Evolutionary conservation across 176 grass and related monocot species (phyloP).

Genomic region (Carex myosuroides): DNA sequence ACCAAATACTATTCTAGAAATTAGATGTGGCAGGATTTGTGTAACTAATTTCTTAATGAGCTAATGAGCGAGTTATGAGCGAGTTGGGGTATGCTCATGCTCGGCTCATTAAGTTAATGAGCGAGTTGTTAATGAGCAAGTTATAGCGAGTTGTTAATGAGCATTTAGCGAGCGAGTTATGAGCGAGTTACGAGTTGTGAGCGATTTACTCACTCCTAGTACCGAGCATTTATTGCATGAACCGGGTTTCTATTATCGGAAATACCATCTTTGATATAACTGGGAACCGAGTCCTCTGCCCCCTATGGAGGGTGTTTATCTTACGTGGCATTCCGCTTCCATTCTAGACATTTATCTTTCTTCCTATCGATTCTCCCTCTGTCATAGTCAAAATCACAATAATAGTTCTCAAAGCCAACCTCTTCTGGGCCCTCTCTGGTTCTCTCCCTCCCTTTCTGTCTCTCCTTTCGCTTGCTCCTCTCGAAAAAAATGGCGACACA

Average conservation of each 20-base stretch:
- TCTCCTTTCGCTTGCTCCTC: background rate
- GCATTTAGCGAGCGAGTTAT: no score
- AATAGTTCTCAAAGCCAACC: background rate
- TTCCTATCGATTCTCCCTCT: background rate
- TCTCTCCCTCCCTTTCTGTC: background rate
- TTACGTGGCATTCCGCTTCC: background rate
- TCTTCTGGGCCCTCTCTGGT: background rate
- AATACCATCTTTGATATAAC: background rate
- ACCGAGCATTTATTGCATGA: background rate
- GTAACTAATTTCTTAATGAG: no score
- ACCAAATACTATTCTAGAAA: no score
- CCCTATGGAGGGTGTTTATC: background rate
- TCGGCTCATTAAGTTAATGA: no score
- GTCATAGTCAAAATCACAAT: background rate
- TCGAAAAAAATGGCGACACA: constrained; percentile 19
- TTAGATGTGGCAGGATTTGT: no score
- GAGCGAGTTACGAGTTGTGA: no score
- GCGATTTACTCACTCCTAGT: no score
- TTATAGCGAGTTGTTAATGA: no score
- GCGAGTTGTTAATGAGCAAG: no score
- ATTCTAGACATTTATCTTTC: background rate
- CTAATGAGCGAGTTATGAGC: no score
- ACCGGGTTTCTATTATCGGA: background rate
- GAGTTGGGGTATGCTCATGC: no score
- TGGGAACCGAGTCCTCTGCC: background rate